A percentile compares a stretch with the other conserved stretches of the same genome.
Evolutionary conservation across 1,284 basidiomycete genomes (phyloP).

Genomic region (Peniophora sp.): DNA sequence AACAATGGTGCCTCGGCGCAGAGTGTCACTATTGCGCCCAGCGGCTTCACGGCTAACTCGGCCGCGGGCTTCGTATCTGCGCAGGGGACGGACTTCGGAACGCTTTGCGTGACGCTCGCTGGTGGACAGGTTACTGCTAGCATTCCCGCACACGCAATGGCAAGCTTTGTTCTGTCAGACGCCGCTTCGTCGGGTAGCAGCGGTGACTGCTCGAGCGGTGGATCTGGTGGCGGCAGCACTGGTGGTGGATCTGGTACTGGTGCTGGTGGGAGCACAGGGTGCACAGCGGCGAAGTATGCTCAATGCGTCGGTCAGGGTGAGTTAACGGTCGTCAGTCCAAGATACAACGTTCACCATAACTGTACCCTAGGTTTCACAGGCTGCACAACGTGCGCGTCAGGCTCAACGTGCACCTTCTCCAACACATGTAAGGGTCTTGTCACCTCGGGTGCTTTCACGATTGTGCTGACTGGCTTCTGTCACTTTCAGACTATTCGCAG

Average conservation of each 20-base stretch:
- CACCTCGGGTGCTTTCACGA: background rate
- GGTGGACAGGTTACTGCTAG: background rate
- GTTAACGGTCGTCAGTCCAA: background rate
- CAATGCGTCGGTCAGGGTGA: background rate
- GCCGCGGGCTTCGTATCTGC: slow-evolving; percentile 8
- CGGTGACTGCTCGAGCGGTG: background rate
- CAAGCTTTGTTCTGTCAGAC: background rate
- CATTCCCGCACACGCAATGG: slow-evolving; percentile 1
- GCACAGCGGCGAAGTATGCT: background rate
- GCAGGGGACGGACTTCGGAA: slow-evolving; percentile 3
- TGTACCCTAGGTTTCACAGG: background rate
- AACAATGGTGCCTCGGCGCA: slow-evolving; percentile 11
- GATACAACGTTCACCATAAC: background rate
- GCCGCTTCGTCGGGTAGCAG: background rate
- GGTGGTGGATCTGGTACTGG: background rate
- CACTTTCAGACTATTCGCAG: background rate
- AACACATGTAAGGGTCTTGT: background rate
- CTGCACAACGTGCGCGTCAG: background rate
- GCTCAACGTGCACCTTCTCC: background rate
- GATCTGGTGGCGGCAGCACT: background rate
- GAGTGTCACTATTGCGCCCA: slow-evolving; percentile 6
- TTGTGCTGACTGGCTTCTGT: background rate
- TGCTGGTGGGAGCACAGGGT: background rate
- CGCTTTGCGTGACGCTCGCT: background rate
- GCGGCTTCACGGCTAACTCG: slow-evolving; percentile 8